A percentile compares a stretch with the other conserved stretches of the same genome.
phyloP scores from a whole-genome alignment of 345 rosid genomes.

The Eucalyptus leucophloia region DNA sequence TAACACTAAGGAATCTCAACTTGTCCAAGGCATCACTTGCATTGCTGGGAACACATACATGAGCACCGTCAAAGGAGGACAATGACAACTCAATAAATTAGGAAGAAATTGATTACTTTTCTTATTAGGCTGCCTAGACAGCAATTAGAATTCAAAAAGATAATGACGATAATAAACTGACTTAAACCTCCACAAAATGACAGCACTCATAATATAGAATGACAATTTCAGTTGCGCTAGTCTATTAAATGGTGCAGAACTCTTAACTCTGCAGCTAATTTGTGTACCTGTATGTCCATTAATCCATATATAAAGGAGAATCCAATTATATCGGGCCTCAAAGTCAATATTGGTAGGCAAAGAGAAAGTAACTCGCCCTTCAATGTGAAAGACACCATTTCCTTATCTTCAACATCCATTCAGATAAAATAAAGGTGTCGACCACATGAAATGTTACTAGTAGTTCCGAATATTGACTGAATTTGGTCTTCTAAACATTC shows the following conservation, averaged over 20 bases:
- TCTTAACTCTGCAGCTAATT: background rate
- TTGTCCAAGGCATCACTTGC: conserved; percentile 99
- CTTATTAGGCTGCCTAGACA: background rate
- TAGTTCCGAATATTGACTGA: background rate
- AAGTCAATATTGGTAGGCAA: background rate
- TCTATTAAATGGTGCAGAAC: background rate
- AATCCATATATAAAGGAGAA: background rate
- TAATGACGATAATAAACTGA: background rate
- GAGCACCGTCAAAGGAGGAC: background rate
- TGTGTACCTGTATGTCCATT: background rate
- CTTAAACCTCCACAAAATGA: background rate
- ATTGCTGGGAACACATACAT: conserved; percentile 37
- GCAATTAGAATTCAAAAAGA: background rate
- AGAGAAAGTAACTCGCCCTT: background rate
- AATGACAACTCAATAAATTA: background rate
- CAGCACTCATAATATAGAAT: background rate
- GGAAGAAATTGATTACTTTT: background rate
- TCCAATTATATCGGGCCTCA: background rate
- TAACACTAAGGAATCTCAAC: conserved; percentile 77
- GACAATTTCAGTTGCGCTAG: background rate
- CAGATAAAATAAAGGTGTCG: background rate
- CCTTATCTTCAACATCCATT: background rate
- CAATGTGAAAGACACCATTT: background rate
- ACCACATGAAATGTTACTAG: background rate
- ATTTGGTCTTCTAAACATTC: background rate